A percentile compares a stretch with the other conserved stretches of the same genome.
Evolutionary conservation across 2,329 filamentous ascomycete species (phyloP).

Genomic region (Sporothrix pseudoabietina): DNA sequence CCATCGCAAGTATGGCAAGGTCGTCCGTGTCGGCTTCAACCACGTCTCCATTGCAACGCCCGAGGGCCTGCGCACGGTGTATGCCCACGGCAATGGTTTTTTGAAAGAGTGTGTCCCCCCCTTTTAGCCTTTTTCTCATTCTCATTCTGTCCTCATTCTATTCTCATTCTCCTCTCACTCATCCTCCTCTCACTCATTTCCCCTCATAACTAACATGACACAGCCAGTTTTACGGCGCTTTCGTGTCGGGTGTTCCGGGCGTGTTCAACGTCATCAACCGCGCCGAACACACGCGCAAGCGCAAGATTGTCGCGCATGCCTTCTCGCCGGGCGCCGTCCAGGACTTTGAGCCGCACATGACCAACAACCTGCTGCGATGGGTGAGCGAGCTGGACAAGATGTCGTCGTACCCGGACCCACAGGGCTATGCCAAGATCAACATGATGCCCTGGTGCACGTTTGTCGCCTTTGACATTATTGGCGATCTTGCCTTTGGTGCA

Average conservation of each 20-base stretch:
- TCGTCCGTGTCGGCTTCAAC: conserved; percentile 33
- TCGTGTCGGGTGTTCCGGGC: conserved; percentile 32
- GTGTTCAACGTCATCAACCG: conserved; percentile 71
- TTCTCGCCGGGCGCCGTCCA: conserved; percentile 46
- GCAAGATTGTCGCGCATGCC: conserved; percentile 69
- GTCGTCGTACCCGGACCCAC: background rate
- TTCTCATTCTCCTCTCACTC: background rate
- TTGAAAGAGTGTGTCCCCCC: conserved; percentile 27
- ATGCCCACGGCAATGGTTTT: conserved; percentile 34
- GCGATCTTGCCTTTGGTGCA: conserved; percentile 51
- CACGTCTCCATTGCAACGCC: conserved; percentile 31
- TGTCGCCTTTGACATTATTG: conserved; percentile 46
- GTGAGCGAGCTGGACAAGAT: conserved; percentile 29
- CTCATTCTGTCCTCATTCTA: background rate
- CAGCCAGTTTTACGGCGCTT: conserved; percentile 32
- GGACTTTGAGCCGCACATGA: conserved; percentile 34
- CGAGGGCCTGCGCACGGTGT: conserved; percentile 30
- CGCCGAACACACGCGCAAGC: conserved; percentile 67
- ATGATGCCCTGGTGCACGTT: conserved; percentile 40
- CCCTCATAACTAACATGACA: background rate
- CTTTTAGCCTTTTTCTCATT: no score
- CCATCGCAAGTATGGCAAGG: conserved; percentile 31
- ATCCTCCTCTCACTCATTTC: background rate
- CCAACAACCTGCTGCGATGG: conserved; percentile 31
- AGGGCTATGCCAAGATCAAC: conserved; percentile 29